Base-by-base conservation (phyloP, 495 filamentous ascomycete species). In the Neurospora sp. region DNA sequence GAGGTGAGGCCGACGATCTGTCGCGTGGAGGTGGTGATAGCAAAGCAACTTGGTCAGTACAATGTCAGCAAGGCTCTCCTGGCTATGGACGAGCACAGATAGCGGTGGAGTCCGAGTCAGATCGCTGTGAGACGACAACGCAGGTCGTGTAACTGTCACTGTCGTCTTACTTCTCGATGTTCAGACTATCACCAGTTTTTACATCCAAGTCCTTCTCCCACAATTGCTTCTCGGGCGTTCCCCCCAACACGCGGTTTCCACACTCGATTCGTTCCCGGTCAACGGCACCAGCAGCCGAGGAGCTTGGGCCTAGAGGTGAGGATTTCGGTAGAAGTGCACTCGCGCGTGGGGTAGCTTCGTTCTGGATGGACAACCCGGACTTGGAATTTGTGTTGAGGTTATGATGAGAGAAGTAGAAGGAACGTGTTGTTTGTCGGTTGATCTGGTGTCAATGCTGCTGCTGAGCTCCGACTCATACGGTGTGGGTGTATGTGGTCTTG, bases 381-480 rank as follows among this genome's bases (percentile, higher is more conserved):
- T 65, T 65, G 7, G 47, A 65, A 31, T 8, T 35, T 35, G 53
- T 4, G 53, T 1, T 18, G 2, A 35, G 14, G 7, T 3, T 18
- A 8, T 35, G 53, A 6, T 65, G 14, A 18, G 1, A 18, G 53
- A 35, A 35, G 4, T 3, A 18, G 27, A 65, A 8, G 12, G 27
- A 65, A 8, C 3, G 53, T 8, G 27, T 31, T 65, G 53, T 4
- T 35, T 35, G 53, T 14, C 20, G 27, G 14, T 35, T 35, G 53
- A 44, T 16, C 44, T 47, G 68, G 76, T 68, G 72, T 71, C 68
- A 44, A 76, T 45, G 39, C 38, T 69, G 72, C 73, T 71, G 75
- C 61, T 72, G 47, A 76, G 70, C 20, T 76, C 70, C 18, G 71
- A 69, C 73, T 77, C 74, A 69, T 72, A 53, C 59, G 77, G 73